phyloP scores from a whole-genome alignment of 805 yeast genomes.

The Monosporozyma aquatica region DNA sequence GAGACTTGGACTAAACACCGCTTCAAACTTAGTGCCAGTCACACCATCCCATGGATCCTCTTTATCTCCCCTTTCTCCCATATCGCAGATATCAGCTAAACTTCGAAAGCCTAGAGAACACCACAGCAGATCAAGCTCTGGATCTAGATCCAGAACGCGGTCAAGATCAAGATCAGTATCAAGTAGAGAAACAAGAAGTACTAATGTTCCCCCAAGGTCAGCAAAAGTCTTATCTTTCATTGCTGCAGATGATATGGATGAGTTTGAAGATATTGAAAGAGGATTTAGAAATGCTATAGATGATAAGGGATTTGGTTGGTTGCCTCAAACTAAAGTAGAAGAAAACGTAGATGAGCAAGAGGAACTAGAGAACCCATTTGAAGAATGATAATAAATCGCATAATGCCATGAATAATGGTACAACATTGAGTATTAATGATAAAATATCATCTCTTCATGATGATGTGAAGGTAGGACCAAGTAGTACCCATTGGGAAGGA shows the following conservation, averaged over 20 bases:
- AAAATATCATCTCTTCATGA: neutral
- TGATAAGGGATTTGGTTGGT: conserved; percentile 25
- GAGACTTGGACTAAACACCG: too few relatives aligned
- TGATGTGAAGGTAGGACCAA: neutral
- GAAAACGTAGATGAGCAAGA: conserved; percentile 3
- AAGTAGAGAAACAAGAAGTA: conserved; percentile 7
- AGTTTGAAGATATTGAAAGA: conserved; percentile 26
- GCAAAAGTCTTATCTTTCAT: conserved; percentile 25
- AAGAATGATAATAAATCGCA: neutral
- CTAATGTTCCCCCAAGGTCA: conserved; percentile 17
- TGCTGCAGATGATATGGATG: conserved; percentile 28
- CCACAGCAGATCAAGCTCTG: conserved; percentile 4
- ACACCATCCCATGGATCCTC: neutral
- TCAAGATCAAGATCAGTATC: conserved; percentile 6
- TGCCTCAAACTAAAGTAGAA: conserved; percentile 17
- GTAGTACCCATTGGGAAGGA: conserved; percentile 5
- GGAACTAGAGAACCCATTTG: conserved; percentile 4
- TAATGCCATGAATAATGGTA: conserved; percentile 1
- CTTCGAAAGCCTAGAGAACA: conserved; percentile 6
- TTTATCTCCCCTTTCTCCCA: neutral
- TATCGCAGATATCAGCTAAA: neutral
- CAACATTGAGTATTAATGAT: neutral
- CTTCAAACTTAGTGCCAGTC: neutral
- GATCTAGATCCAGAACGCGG: conserved; percentile 4
- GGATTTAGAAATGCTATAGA: conserved; percentile 22